Base-by-base conservation (phyloP, 129 eudicot genomes). In the Centrapalus pauciflorus region DNA sequence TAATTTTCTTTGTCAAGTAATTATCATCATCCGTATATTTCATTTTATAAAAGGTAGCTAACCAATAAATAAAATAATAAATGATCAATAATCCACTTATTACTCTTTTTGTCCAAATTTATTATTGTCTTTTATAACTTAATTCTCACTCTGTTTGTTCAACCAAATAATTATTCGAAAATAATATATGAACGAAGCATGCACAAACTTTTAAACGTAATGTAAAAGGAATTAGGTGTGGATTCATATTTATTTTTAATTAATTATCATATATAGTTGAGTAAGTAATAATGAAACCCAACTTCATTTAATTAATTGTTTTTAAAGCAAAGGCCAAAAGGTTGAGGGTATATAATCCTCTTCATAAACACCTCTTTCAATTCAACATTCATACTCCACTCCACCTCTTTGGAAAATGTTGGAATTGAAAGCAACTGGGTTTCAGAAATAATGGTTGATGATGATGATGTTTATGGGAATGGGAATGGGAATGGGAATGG, bases 401-500 rank as follows among this genome's bases (percentile, higher is more conserved):
- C 26, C 27, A 69, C 56, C 32, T 41, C 19, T 23, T 41, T 30
- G 1, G 13, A 54, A n/a, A n/a, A 55, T 68, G 27, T 67, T 52
- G 26, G 13, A 21, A 67, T 67, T 29, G 9, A 14, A 27, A 9
- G 45, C 43, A 66, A 21, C 9, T 71, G 54, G 13, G 62, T 16
- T 55, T 46, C 57, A 46, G 34, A 56, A 55, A 64, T 72, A 45
- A n/a, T n/a, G n/a, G n/a, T n/a, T n/a, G n/a, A n/a, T n/a, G n/a
- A n/a, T n/a, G 51, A 27, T 62, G 56, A 68, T 67, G 60, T 57
- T 46, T 43, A 21, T 28, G 23, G 70, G 37, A 57, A 82, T 88
- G 87, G 92, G 81, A 46, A n/a, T n/a, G n/a, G n/a, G n/a, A n/a
- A 21, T 28, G 23, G 70, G 37, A 57, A 82, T 88, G 87, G 92